Evolutionary conservation across 106 monocot species (phyloP), one percentile per base, ranked within the genome.

Genomic region (Agapanthus africanus): DNA sequence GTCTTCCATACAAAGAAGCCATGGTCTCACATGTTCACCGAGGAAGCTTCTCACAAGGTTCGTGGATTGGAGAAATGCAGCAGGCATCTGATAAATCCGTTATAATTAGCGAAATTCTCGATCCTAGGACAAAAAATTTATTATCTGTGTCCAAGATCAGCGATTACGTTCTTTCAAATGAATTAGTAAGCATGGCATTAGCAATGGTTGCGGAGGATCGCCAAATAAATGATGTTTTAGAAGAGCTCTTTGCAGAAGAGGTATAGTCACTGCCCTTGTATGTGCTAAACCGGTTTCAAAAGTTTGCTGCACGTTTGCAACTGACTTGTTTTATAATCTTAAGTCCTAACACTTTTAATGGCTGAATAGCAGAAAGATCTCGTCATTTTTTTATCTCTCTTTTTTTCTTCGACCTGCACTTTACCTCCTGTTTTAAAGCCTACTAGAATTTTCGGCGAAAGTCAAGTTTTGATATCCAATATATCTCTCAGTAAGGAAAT

Each of bases 31-130:
- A 76, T 37, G 56, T 63, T 51, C 60, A 51, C 26, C 74, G 63
- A 70, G 79, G 76, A 57, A 73, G 80, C 51, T 84, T 83, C 57
- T 88, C 78, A 14, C 78, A 84, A 42, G 73, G 78, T 73, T 80
- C 87, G 63, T 88, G 87, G 87, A 88, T 88, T 37, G 84, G 87
- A 40, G 87, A 88, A 59, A 88, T 88, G 87, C 87, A 84, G 67
- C 87, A 88, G 67, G 87, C 84, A 67, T 88, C 87, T 41, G 83
- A 84, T 34, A 83, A 79, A 52, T 70, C 84, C 6, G 84, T 88
- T 51, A 84, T 88, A 76, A 88, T 88, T 30, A 88, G 87, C 68
- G 87, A 88, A 71, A 88, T 88, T 63, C 57, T 88, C 42, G 87
- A 88, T 69, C 84, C 87, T 16, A 80, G 87, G 61, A 88, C 87